Conservation (phyloP, 2,329 filamentous ascomycete genomes). For the Calonectria naviculata region DNA sequence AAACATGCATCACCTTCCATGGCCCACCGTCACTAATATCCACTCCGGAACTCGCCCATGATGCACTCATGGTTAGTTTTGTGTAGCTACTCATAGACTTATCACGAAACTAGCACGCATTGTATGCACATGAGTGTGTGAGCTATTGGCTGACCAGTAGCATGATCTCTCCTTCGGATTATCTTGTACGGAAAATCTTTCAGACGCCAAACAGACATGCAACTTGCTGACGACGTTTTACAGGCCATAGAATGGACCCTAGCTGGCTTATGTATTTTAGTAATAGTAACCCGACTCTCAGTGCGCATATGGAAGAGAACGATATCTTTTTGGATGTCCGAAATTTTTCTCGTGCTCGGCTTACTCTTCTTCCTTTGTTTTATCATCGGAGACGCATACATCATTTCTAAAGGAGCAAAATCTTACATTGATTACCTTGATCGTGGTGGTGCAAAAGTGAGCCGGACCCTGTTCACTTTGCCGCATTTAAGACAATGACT, state of each 20-base stretch:
- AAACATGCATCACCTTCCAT: neutral
- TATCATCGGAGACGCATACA: neutral
- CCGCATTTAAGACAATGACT: neutral
- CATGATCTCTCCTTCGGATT: neutral
- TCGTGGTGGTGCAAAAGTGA: neutral
- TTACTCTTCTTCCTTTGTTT: neutral
- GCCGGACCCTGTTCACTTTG: rapidly evolving
- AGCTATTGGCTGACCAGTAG: neutral
- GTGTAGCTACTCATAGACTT: neutral
- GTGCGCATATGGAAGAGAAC: neutral
- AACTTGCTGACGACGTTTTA: neutral
- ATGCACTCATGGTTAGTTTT: neutral
- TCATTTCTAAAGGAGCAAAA: neutral
- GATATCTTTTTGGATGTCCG: neutral
- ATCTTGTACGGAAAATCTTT: neutral
- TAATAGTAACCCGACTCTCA: neutral
- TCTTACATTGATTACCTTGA: neutral
- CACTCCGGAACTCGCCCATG: neutral
- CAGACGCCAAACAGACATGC: neutral
- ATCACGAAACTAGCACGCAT: neutral
- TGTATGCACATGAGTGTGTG: too few relatives aligned
- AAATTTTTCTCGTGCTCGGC: neutral
- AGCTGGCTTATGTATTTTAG: neutral
- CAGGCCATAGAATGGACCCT: neutral
- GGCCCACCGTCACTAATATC: neutral